These are phyloP conservation scores for Pythium coloratum DNA, from an alignment of 352 stramenopile species.

Conservation along the genomic window DNA sequence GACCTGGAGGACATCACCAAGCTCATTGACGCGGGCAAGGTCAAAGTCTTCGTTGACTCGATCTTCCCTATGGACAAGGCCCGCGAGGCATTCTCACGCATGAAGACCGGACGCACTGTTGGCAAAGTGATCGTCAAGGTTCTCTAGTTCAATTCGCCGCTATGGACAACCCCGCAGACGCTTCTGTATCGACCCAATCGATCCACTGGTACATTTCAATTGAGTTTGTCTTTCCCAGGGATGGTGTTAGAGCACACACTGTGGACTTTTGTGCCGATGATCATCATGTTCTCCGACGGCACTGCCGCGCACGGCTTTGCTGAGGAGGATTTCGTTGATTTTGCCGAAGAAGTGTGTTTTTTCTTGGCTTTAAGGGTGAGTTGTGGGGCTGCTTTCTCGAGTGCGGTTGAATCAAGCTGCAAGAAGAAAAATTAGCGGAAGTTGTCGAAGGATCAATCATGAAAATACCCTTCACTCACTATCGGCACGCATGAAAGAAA, in stretches of 20 bases:
- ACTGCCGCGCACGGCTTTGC: constrained; percentile 1
- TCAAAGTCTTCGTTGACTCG: constrained; percentile 38
- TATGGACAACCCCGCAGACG: too few species aligned
- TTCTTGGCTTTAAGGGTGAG: background rate
- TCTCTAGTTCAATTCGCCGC: background rate
- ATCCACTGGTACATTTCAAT: background rate
- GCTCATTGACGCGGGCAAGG: constrained; percentile 38
- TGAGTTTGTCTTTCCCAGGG: background rate
- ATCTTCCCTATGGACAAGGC: constrained; percentile 48
- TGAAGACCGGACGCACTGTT: constrained; percentile 44
- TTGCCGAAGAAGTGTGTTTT: background rate
- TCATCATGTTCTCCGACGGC: constrained; percentile 16
- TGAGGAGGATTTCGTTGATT: background rate
- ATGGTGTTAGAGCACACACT: background rate
- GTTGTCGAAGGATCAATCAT: background rate
- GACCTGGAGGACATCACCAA: constrained; percentile 41
- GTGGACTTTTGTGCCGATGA: constrained; percentile 22
- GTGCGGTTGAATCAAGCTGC: background rate
- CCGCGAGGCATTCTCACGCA: constrained; percentile 39
- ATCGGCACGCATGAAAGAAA: constrained; percentile 23
- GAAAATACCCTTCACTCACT: background rate
- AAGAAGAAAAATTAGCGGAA: background rate
- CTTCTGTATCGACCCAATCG: background rate
- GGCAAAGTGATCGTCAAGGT: constrained; percentile 36
- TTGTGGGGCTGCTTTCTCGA: background rate